Percentiles rank a stretch among this genome's conserved stretches.
phyloP scores from a whole-genome alignment of 2,329 filamentous ascomycete genomes.

The Claviceps quebecensis region DNA sequence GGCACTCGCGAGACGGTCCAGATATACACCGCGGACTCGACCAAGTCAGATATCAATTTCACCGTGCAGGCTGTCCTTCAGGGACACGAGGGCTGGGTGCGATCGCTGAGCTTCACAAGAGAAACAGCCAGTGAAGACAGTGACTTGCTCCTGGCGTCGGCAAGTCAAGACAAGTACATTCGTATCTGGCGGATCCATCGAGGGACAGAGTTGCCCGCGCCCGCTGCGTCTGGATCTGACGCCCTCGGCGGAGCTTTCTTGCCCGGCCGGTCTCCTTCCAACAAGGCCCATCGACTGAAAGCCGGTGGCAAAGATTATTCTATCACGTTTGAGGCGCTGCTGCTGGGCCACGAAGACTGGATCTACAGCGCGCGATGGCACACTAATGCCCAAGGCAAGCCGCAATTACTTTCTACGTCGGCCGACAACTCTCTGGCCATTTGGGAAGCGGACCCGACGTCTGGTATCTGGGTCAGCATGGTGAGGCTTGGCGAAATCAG shows the following conservation, averaged over 20 bases:
- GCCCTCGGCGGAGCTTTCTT: slow-evolving; percentile 43
- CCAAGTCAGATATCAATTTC: slow-evolving; percentile 36
- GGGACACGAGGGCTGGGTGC: slow-evolving; percentile 91
- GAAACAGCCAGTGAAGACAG: slow-evolving; percentile 40
- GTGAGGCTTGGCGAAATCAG: slow-evolving; percentile 87
- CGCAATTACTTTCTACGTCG: slow-evolving; percentile 75
- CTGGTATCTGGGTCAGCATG: slow-evolving; percentile 81
- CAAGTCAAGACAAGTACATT: slow-evolving; percentile 95
- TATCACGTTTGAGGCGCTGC: slow-evolving; percentile 81
- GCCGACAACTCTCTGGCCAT: slow-evolving; percentile 91
- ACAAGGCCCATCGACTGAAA: slow-evolving; percentile 72
- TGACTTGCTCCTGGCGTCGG: slow-evolving; percentile 76
- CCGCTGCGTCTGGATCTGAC: slow-evolving; percentile 39
- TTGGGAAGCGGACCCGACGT: slow-evolving; percentile 73
- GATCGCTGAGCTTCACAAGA: slow-evolving; percentile 64
- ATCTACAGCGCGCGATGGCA: slow-evolving; percentile 82
- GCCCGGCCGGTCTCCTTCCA: slow-evolving; percentile 62
- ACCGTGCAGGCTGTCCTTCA: slow-evolving; percentile 60
- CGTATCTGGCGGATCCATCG: slow-evolving; percentile 78
- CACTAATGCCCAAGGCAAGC: slow-evolving; percentile 32
- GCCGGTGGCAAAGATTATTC: slow-evolving; percentile 51
- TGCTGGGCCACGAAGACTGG: slow-evolving; percentile 96
- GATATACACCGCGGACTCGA: slow-evolving; percentile 49
- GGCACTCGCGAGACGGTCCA: slow-evolving; percentile 77
- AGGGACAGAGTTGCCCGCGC: slow-evolving; percentile 48